These are phyloP conservation scores for Auricularia sp. DNA, from an alignment of 768 basidiomycete genomes.

Conservation along the genomic window DNA sequence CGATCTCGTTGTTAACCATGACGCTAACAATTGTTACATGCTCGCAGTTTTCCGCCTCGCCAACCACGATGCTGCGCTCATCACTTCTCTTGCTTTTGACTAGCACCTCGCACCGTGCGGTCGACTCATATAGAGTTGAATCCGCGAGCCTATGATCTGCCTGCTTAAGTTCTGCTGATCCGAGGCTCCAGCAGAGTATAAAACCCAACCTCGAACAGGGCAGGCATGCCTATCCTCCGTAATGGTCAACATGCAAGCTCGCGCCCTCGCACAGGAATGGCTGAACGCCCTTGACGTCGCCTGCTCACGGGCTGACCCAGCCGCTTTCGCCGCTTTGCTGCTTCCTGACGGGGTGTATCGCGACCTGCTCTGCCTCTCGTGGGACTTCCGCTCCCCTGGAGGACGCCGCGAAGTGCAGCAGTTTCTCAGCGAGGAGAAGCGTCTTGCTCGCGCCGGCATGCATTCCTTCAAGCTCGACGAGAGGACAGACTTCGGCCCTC, in stretches of 20 bases:
- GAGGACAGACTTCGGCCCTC: conserved; percentile 12
- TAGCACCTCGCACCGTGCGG: no score
- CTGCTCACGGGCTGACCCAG: not conserved
- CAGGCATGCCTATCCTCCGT: not conserved
- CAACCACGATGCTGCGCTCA: no score
- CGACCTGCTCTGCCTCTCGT: conserved; percentile 34
- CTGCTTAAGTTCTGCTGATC: no score
- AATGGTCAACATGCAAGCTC: not conserved
- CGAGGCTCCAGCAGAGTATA: no score
- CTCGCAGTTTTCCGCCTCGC: no score
- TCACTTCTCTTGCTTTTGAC: no score
- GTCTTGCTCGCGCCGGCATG: conserved; percentile 13
- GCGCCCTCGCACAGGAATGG: not conserved
- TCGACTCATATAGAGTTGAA: no score
- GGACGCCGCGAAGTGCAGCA: conserved; percentile 24
- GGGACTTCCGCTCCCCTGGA: conserved; percentile 30
- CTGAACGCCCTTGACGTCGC: not conserved
- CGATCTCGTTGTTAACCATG: no score
- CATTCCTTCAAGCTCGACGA: conserved; percentile 20
- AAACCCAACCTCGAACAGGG: no score
- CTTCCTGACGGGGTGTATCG: conserved; percentile 10
- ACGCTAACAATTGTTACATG: no score
- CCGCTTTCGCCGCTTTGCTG: not conserved
- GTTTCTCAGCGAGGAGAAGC: conserved; percentile 6
- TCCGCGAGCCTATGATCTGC: no score